Evolutionary conservation across 768 basidiomycete genomes (phyloP).

Genomic region (Tylopilus vinaceipallidus): DNA sequence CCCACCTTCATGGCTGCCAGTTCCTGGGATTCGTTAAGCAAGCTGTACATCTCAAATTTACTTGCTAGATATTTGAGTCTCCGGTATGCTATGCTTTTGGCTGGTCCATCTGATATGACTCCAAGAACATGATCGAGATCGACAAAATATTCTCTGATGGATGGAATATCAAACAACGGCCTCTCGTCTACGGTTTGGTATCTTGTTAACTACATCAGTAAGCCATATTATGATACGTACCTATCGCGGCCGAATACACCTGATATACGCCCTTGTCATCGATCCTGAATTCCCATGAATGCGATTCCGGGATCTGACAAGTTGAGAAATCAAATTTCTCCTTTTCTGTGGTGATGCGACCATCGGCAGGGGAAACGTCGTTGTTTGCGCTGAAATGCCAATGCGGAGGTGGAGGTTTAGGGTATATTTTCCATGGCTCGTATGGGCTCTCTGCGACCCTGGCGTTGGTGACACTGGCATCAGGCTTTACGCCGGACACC

Average conservation of each 20-base stretch:
- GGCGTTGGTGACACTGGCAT: constrained; percentile 40
- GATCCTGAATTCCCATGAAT: constrained; percentile 65
- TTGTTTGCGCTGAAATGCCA: constrained; percentile 82
- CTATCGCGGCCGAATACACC: constrained; percentile 51
- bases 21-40: constrained; percentile 93
- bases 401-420: constrained; percentile 89
- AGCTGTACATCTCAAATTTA: constrained; percentile 91
- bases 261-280: constrained; percentile 92
- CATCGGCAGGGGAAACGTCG: constrained; percentile 43
- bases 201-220: not conserved
- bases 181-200: constrained; percentile 36
- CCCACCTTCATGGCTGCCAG: constrained; percentile 93
- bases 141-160: constrained; percentile 90
- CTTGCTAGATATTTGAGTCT: constrained; percentile 87
- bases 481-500: constrained; percentile 66
- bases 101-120: constrained; percentile 93
- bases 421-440: constrained; percentile 85
- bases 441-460: constrained; percentile 33
- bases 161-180: constrained; percentile 77
- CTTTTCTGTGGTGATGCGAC: constrained; percentile 20
- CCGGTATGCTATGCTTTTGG: constrained; percentile 93
- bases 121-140: constrained; percentile 90
- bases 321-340: constrained; percentile 67
- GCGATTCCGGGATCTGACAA: constrained; percentile 69
- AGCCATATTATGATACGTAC: constrained; percentile 2